phyloP scores from a whole-genome alignment of 129 eudicot species.

The Pulicaria dysenterica region DNA sequence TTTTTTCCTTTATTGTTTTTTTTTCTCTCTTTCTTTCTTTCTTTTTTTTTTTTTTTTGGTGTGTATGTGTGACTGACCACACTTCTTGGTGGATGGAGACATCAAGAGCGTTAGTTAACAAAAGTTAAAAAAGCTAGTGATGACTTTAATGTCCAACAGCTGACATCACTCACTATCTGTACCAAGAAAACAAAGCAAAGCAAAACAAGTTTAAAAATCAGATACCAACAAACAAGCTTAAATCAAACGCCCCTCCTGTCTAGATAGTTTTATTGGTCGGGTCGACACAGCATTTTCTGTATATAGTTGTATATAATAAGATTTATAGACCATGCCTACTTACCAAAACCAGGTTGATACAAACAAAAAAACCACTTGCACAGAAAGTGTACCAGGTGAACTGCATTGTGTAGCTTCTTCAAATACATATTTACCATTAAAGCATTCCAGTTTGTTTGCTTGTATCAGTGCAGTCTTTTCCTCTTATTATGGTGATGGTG shows the following conservation, averaged over 20 bases:
- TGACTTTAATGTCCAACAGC: conserved; percentile 52
- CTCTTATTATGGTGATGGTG: conserved; percentile 47
- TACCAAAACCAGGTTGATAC: conserved; percentile 49
- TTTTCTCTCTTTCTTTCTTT: neutral
- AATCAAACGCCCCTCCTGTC: conserved; percentile 29
- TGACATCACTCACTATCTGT: conserved; percentile 64
- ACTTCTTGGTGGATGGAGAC: conserved; percentile 50
- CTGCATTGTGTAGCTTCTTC: conserved; percentile 27
- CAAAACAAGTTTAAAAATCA: conserved; percentile 56
- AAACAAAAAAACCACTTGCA: conserved; percentile 42
- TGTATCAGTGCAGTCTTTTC: conserved; percentile 51
- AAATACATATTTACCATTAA: conserved; percentile 62
- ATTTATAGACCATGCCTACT: conserved; percentile 32
- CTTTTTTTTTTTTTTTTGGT: neutral
- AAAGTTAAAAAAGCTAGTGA: conserved; percentile 48
- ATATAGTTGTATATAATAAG: conserved; percentile 23
- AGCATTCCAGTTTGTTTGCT: conserved; percentile 32
- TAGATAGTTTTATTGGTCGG: conserved; percentile 31
- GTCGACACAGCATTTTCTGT: conserved; percentile 22
- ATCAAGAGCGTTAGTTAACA: conserved; percentile 63
- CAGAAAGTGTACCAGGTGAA: conserved; percentile 41
- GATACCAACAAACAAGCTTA: conserved; percentile 41
- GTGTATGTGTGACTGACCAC: conserved; percentile 32
- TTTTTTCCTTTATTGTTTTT: conserved; percentile 23
- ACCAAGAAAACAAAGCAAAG: conserved; percentile 41